Conservation (phyloP, 352 stramenopile genomes). For the Elongisporangium anandrum region DNA sequence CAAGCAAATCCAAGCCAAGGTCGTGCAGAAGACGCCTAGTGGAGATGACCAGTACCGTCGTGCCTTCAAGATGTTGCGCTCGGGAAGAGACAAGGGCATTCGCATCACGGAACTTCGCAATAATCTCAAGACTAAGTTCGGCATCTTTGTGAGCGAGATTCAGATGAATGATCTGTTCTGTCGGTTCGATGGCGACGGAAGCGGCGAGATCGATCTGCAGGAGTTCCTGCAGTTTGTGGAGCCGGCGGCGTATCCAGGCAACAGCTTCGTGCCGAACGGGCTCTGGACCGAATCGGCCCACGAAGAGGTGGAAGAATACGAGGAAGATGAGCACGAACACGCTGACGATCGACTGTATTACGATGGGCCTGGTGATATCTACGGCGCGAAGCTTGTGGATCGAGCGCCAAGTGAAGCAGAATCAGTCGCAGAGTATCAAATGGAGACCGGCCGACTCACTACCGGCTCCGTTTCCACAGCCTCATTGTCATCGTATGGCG, state of each 20-base stretch:
- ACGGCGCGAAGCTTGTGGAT: too few species aligned
- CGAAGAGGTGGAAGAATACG: neutral
- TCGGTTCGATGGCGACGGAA: conserved; percentile 56
- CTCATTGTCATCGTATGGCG: neutral
- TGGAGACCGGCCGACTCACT: too few species aligned
- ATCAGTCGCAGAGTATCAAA: too few species aligned
- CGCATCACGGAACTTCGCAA: conserved; percentile 64
- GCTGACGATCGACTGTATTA: conserved; percentile 5
- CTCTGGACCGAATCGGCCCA: conserved; percentile 47
- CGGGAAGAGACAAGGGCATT: conserved; percentile 60
- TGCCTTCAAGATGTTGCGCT: conserved; percentile 78
- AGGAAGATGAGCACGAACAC: conserved; percentile 13
- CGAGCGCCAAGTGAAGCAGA: too few species aligned
- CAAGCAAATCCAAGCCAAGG: conserved; percentile 75
- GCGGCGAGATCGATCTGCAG: conserved; percentile 67
- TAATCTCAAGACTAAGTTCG: conserved; percentile 77
- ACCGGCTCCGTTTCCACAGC: too few species aligned
- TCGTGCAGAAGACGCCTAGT: conserved; percentile 71
- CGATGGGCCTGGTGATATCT: too few species aligned
- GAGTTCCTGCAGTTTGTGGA: conserved; percentile 78
- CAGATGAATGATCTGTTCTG: conserved; percentile 70
- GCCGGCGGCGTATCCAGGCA: conserved; percentile 44
- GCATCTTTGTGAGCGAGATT: conserved; percentile 67
- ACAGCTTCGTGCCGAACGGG: conserved; percentile 49
- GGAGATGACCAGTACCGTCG: conserved; percentile 75